Conservation (phyloP, 2,329 filamentous ascomycete species). For the Teratosphaeria zuluensis region DNA sequence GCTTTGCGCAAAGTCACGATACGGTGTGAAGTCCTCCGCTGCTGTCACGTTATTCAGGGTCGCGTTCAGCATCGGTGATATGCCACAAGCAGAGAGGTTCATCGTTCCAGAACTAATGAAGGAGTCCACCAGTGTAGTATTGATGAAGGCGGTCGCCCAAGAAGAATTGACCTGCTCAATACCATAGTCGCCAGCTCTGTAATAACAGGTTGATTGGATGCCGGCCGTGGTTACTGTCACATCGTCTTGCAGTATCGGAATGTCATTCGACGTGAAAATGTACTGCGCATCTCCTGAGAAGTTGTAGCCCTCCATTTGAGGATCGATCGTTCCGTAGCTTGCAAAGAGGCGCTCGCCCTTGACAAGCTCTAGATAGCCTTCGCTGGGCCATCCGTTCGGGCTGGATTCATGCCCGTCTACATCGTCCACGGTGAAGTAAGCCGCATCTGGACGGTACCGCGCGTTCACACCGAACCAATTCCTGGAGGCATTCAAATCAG, state of each 20-base stretch:
- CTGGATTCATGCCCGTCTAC: slow-evolving; percentile 34
- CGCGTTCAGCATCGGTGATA: slow-evolving; percentile 49
- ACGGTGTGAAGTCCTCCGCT: slow-evolving; percentile 36
- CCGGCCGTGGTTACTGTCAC: slow-evolving; percentile 28
- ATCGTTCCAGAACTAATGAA: slow-evolving; percentile 22
- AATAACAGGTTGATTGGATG: slow-evolving; percentile 46
- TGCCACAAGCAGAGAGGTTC: slow-evolving; percentile 47
- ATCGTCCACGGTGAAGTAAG: slow-evolving; percentile 42
- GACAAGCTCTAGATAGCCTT: slow-evolving; percentile 47
- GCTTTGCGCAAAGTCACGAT: slow-evolving; percentile 42
- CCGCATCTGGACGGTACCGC: slow-evolving; percentile 36
- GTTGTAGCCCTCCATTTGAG: slow-evolving; percentile 49
- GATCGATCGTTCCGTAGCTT: slow-evolving; percentile 47
- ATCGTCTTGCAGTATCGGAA: slow-evolving; percentile 31
- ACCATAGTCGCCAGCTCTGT: slow-evolving; percentile 31
- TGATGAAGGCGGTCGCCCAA: slow-evolving; percentile 34
- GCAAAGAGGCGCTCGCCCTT: slow-evolving; percentile 45
- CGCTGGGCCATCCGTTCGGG: slow-evolving; percentile 54
- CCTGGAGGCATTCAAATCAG: slow-evolving; percentile 44
- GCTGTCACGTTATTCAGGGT: slow-evolving; percentile 46
- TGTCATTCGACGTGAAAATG: slow-evolving; percentile 43
- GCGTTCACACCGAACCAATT: slow-evolving; percentile 42
- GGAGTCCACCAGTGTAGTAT: slow-evolving; percentile 4
- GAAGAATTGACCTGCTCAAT: slow-evolving; percentile 43
- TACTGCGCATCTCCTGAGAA: slow-evolving; percentile 39